A percentile compares a stretch with the other conserved stretches of the same genome.
Conservation (phyloP, 2,329 filamentous ascomycete species). For the Exophiala bonariae region DNA sequence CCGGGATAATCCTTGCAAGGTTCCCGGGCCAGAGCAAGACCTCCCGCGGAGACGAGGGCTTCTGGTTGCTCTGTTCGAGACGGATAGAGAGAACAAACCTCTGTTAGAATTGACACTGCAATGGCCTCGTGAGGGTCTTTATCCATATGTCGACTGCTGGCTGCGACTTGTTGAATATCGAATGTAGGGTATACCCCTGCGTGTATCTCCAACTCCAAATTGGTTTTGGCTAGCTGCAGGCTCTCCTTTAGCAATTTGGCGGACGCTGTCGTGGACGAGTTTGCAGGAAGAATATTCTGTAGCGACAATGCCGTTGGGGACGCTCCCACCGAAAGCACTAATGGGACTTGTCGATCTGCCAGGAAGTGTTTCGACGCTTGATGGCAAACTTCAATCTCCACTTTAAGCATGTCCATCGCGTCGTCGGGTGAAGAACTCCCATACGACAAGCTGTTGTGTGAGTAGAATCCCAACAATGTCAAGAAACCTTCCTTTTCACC, state of each 20-base stretch:
- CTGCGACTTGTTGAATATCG: conserved; percentile 77
- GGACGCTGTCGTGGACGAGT: conserved; percentile 11
- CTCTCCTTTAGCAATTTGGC: conserved; percentile 20
- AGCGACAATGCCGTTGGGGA: conserved; percentile 71
- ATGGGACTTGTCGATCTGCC: conserved; percentile 28
- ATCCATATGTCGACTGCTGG: conserved; percentile 56
- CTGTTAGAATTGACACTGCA: conserved; percentile 67
- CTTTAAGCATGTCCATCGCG: conserved; percentile 59
- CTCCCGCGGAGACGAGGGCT: conserved; percentile 68
- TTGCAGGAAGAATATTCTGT: conserved; percentile 55
- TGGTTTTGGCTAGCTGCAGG: conserved; percentile 30
- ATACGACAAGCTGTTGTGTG: conserved; percentile 74
- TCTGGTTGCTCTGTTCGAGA: conserved; percentile 54
- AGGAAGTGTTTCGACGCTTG: conserved; percentile 31
- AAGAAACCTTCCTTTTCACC: conserved; percentile 32
- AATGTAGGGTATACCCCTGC: conserved; percentile 75
- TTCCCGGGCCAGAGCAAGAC: conserved; percentile 70
- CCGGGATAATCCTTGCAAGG: conserved; percentile 69
- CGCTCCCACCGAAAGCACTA: conserved; percentile 70
- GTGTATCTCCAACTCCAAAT: conserved; percentile 65
- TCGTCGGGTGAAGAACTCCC: conserved; percentile 53
- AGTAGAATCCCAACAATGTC: conserved; percentile 66
- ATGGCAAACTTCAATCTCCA: conserved; percentile 57
- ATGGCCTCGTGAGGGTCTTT: conserved; percentile 51
- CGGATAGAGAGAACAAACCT: conserved; percentile 69